Conservation (phyloP, 2,329 filamentous ascomycete genomes). For the Trichophyton rubrum region DNA sequence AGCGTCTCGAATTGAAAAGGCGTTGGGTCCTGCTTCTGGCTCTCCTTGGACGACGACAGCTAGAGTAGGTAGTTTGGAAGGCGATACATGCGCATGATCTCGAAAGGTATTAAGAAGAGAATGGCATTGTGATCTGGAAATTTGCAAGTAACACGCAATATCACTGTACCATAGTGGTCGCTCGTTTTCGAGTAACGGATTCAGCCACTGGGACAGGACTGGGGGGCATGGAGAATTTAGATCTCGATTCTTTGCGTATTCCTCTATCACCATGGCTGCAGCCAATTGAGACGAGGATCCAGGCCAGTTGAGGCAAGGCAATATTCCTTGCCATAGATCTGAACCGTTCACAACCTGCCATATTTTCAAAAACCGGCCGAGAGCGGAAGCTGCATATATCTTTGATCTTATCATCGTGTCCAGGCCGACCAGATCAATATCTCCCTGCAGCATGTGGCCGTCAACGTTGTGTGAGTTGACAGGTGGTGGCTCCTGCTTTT, state of each 20-base stretch:
- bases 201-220: constrained; percentile 46
- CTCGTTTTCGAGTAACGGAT: constrained; percentile 66
- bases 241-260: constrained; percentile 55
- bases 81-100: constrained; percentile 72
- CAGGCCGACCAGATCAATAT: constrained; percentile 83
- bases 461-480: constrained; percentile 84
- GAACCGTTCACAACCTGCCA: constrained; percentile 48
- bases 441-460: constrained; percentile 93
- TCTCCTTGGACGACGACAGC: constrained; percentile 92
- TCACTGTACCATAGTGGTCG: constrained; percentile 76
- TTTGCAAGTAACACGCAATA: constrained; percentile 76
- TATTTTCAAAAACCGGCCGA: constrained; percentile 69
- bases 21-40: constrained; percentile 75
- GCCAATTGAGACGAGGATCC: constrained; percentile 79
- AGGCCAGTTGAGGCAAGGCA: constrained; percentile 56
- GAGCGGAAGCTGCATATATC: constrained; percentile 71
- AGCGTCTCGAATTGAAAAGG: constrained; percentile 77
- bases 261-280: constrained; percentile 72
- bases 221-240: constrained; percentile 23
- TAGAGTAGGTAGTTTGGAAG: constrained; percentile 61
- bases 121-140: constrained; percentile 81
- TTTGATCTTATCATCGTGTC: constrained; percentile 82
- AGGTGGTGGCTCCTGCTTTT: constrained; percentile 62
- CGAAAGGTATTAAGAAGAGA: constrained; percentile 84
- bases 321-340: constrained; percentile 51